These are phyloP conservation scores for Synchytrium microbalum DNA, from an alignment of 371 early-diverging fungal genomes.

Conservation along the genomic window DNA sequence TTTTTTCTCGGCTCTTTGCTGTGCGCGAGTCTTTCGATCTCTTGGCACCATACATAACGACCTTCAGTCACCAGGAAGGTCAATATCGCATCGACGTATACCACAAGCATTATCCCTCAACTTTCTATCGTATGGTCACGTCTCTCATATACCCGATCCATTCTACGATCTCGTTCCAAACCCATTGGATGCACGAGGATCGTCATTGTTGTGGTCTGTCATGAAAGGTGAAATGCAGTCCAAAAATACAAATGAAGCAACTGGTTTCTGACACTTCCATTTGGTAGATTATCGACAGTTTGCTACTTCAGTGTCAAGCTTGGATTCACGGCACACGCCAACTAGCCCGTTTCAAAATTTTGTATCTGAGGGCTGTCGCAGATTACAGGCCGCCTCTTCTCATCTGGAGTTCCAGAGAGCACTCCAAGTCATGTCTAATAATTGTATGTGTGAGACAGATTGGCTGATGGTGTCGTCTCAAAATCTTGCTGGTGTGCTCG, in stretches of 20 bases:
- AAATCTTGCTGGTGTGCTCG: neutral
- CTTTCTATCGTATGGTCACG: neutral
- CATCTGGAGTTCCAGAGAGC: neutral
- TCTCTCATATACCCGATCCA: neutral
- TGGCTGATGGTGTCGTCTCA: neutral
- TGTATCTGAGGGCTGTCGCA: neutral
- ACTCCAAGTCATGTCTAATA: neutral
- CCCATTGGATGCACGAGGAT: neutral
- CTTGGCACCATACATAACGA: neutral
- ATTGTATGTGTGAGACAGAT: neutral
- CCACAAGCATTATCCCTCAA: neutral
- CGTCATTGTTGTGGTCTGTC: neutral
- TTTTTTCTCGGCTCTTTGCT: neutral
- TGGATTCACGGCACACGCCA: neutral
- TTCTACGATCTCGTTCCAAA: neutral
- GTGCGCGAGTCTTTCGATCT: neutral
- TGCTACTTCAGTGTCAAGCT: neutral
- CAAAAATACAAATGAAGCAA: too few species aligned
- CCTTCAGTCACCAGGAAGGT: neutral
- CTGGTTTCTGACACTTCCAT: too few species aligned
- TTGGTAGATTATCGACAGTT: neutral
- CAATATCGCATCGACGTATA: neutral
- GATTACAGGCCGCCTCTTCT: neutral
- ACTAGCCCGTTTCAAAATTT: neutral
- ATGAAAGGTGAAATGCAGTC: neutral